Conservation (phyloP, 2,329 filamentous ascomycete species). For the Tolypocladium paradoxum region DNA sequence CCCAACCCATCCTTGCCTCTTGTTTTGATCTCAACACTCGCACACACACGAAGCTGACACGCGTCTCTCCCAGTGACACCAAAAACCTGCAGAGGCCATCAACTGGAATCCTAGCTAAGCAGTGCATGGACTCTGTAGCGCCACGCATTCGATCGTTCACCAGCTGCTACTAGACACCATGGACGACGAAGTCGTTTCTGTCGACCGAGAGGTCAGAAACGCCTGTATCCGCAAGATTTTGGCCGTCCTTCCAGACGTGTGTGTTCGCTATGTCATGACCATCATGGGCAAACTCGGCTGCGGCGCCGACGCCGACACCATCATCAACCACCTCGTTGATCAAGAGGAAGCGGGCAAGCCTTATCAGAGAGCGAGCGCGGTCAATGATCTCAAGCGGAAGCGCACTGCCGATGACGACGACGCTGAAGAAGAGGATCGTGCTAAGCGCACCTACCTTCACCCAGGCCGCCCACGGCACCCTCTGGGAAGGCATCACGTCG, state of each 20-base stretch:
- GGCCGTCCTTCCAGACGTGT: constrained; percentile 35
- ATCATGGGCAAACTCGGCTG: constrained; percentile 16
- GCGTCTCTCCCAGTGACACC: background rate
- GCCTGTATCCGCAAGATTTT: constrained; percentile 8
- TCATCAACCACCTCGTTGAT: constrained; percentile 30
- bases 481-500: background rate
- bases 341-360: constrained; percentile 22
- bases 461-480: background rate
- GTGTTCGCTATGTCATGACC: constrained; percentile 22
- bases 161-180: background rate
- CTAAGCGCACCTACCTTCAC: background rate
- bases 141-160: background rate
- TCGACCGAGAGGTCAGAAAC: constrained; percentile 1
- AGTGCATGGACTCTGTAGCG: background rate
- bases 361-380: constrained; percentile 22
- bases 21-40: background rate
- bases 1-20: background rate
- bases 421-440: background rate
- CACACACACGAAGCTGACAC: background rate
- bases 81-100: background rate
- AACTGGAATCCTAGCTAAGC: too few relatives aligned
- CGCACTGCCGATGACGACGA: constrained; percentile 8
- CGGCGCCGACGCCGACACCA: constrained; percentile 14
- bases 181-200: background rate
- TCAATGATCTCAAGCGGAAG: constrained; percentile 29